phyloP scores from a whole-genome alignment of 257 asterid species.

The Penstemon eatonii region DNA sequence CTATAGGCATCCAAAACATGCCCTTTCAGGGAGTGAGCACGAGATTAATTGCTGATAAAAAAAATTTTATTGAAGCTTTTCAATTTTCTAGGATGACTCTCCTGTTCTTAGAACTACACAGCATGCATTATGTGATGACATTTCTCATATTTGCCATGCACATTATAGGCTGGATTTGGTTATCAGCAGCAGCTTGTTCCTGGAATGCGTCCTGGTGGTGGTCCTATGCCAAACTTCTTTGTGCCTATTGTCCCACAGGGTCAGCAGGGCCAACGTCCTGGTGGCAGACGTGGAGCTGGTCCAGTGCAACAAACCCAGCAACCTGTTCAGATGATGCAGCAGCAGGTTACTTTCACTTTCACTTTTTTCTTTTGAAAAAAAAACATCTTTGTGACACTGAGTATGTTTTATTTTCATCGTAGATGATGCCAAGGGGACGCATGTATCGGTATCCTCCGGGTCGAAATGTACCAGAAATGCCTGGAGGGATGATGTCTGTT shows the following conservation, averaged over 20 bases:
- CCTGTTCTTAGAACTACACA: background rate
- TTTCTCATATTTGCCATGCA: background rate
- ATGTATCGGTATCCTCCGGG: constrained; percentile 44
- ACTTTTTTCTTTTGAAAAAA: background rate
- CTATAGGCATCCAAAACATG: too few relatives aligned
- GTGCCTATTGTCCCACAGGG: constrained; percentile 56
- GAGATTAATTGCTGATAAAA: background rate
- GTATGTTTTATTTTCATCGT: background rate
- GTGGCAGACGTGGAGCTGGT: constrained; percentile 55
- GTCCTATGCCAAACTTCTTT: constrained; percentile 54
- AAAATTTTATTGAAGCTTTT: too few relatives aligned
- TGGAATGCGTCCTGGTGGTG: constrained; percentile 65
- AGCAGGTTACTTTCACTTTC: constrained; percentile 37
- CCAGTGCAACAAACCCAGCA: constrained; percentile 55
- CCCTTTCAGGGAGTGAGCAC: too few relatives aligned
- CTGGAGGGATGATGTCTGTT: constrained; percentile 44
- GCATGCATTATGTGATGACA: background rate
- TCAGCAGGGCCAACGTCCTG: constrained; percentile 59
- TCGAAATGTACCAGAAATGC: constrained; percentile 31
- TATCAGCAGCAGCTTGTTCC: constrained; percentile 69
- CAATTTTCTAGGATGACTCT: background rate
- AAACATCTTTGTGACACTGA: background rate
- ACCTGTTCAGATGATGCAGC: constrained; percentile 55
- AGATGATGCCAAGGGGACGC: constrained; percentile 44
- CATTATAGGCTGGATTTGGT: constrained; percentile 57